Base-by-base conservation (phyloP, 2,329 filamentous ascomycete genomes). In the Chaetomium olivaceum region DNA sequence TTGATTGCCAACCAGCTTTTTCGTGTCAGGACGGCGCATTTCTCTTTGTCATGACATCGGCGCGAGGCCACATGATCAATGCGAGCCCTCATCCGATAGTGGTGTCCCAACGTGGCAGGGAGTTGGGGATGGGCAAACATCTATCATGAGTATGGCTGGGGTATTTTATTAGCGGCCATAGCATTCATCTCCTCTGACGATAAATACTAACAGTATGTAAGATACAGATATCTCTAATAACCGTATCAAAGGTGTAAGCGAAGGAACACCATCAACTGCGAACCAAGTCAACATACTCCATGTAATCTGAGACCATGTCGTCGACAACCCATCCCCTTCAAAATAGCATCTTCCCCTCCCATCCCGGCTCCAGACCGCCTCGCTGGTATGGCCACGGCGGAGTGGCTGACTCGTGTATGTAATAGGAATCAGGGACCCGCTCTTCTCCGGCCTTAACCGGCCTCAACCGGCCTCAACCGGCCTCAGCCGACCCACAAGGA, bases 381-480 rank as follows among this genome's bases (percentile, higher is more conserved):
- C 36, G 14, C 16, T 43, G 14, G 36, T 12, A 43, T 43, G 33
- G 33, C 12, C 36, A 43, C 14, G 36, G 36, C 36, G 36, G 36
- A 43, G 36, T 48, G 43, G 43, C 19, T 50, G 57, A 50, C 39
- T 61, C 21, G 14, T 21, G 56, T 63, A 51, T 62, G 58, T 72
- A 69, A 71, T 68, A 50, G 52, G 65, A 66, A 67, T 63, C 21
- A 48, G 31, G 39, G 50, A 11, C 21, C 21, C 25, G 21, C 21
- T 51, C 21, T 29, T n/a, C 62, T 61, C 71, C 69, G 65, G 68
- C 68, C 36, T 68, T 70, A 64, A 71, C 70, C 71, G 71, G 70
- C 71, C 70, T 52, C 71, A 72, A 61, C 68, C 71, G 71, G 71
- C 70, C 71, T 52, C 71, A 72, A 61, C 68, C 71, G 71, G 71